Base-by-base conservation (phyloP, 169 alveolate genomes). In the Plasmodium sp. region DNA sequence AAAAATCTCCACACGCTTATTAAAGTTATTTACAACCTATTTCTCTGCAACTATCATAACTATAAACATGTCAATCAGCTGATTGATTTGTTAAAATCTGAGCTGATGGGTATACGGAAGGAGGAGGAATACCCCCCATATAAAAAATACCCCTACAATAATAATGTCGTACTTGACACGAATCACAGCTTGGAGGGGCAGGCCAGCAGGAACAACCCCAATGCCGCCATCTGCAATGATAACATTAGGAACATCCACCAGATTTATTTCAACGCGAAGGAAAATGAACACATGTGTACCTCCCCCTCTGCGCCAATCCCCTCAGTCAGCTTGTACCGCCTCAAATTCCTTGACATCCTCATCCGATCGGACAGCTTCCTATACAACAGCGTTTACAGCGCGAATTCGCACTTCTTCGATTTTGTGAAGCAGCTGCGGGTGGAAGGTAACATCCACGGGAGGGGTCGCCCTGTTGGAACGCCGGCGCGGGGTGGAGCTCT, bases 321-420 rank as follows among this genome's bases (percentile, higher is more conserved):
- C 2, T 88, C 86, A 16, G 72, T 88, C n/a, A 88, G 72, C 79
- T 79, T 88, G 48, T 88, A 88, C 51, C 39, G 94, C 33, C 90
- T 88, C 9, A 88, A 88, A 27, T 88, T 79, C 81, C 31, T 88
- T 5, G 86, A 88, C 51, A 43, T 88, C 48, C 31, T 88, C 34
- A 88, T 88, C 3, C 48, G 86, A 10, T 88, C 94, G 5, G 94
- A 88, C 51, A 88, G 62, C 14, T 88, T 79, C 34, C 94, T 88
- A 18, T 88, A 56, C 81, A 88, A 88, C 33, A 31, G 10, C 81
- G 80, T 88, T 48, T 88, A 88, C 41, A 39, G 45, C 1, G 75
- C 90, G 3, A 88, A 88, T 9, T 41, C 94, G 4, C 80, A 88
- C 43, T 80, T 88, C 62, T 88, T 88, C 39, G 94, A 88, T 39